Evolutionary conservation across 768 basidiomycete genomes (phyloP).

Genomic region (Boletus rex-veris): DNA sequence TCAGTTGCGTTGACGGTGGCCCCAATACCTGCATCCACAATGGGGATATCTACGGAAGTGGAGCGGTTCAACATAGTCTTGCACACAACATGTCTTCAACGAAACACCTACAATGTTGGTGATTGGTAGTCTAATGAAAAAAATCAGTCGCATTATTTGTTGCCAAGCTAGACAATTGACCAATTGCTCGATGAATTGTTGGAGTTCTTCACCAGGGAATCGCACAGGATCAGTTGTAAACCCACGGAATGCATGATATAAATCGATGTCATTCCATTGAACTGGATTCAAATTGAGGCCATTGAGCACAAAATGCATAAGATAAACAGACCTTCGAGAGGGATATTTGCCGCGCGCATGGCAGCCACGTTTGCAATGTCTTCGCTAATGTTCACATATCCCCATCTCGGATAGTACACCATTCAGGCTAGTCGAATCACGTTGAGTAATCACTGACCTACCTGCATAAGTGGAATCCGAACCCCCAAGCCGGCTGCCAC

Average conservation of each 20-base stretch:
- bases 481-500: conserved; percentile 72
- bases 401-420: conserved; percentile 32
- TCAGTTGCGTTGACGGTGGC: conserved; percentile 58
- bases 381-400: conserved; percentile 51
- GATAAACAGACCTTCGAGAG: conserved; percentile 58
- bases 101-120: conserved; percentile 28
- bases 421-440: background rate
- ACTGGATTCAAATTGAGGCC: conserved; percentile 33
- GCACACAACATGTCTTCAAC: background rate
- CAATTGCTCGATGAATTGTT: conserved; percentile 51
- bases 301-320: background rate
- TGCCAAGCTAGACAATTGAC: conserved; percentile 35
- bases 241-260: conserved; percentile 66
- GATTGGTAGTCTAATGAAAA: conserved; percentile 18
- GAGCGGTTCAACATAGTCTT: background rate
- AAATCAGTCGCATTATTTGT: conserved; percentile 2
- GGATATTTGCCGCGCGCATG: conserved; percentile 68
- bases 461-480: conserved; percentile 76
- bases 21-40: conserved; percentile 62
- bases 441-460: conserved; percentile 19
- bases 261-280: conserved; percentile 79
- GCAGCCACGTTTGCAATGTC: conserved; percentile 50
- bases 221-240: conserved; percentile 66
- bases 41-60: conserved; percentile 55
- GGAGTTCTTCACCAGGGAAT: conserved; percentile 54